Evolutionary conservation across 257 asterid species (phyloP).

Genomic region (Salvia hispanica): DNA sequence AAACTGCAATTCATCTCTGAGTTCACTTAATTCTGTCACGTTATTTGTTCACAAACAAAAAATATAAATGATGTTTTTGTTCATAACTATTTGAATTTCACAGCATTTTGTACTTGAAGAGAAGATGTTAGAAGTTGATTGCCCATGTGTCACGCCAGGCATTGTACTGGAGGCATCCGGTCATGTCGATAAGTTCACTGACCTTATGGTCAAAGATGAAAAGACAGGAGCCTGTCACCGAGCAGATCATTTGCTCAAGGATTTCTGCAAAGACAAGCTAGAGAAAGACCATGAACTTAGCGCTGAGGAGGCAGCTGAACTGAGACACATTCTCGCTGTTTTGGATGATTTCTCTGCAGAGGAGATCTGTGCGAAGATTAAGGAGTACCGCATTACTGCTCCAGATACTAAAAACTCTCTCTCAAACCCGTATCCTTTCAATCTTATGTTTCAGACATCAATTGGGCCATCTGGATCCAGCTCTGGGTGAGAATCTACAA

Average conservation of each 20-base stretch:
- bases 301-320: conserved; percentile 48
- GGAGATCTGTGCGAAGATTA: conserved; percentile 62
- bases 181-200: conserved; percentile 82
- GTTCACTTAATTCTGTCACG: neutral
- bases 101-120: conserved; percentile 83
- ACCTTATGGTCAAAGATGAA: conserved; percentile 80
- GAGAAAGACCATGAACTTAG: conserved; percentile 53
- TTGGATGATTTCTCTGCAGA: conserved; percentile 64
- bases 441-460: conserved; percentile 70
- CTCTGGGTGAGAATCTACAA: conserved; percentile 57
- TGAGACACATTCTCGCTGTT: conserved; percentile 59
- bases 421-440: conserved; percentile 74
- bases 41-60: neutral
- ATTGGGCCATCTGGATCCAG: conserved; percentile 66
- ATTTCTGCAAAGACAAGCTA: conserved; percentile 63
- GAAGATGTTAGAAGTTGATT: conserved; percentile 75
- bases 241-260: conserved; percentile 76
- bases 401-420: conserved; percentile 66
- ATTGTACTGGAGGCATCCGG: conserved; percentile 76
- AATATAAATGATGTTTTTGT: neutral
- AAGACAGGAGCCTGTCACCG: conserved; percentile 65
- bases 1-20: too few species aligned
- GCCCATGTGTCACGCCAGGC: conserved; percentile 80
- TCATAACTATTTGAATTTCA: conserved; percentile 10
- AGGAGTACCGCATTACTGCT: conserved; percentile 59